Percentiles rank a stretch among this genome's conserved stretches.
Evolutionary conservation across 257 asterid species (phyloP).

Genomic region (Verbascum thapsus): DNA sequence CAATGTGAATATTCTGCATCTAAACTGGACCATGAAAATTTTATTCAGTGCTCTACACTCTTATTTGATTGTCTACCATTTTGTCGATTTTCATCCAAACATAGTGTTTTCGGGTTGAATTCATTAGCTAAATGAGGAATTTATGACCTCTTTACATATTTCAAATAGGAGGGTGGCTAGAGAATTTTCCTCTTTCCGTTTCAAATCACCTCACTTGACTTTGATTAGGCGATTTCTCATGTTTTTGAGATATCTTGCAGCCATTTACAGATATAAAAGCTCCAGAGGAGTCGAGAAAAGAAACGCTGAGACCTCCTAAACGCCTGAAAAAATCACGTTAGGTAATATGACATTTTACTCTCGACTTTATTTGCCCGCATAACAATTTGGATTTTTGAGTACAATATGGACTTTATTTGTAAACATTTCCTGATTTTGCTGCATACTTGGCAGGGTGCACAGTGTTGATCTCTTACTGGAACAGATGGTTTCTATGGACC

Average conservation of each 20-base stretch:
- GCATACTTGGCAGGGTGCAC: slow-evolving; percentile 22
- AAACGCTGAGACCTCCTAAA: slow-evolving; percentile 59
- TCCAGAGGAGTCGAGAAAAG: slow-evolving; percentile 58
- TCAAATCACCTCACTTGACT: no score
- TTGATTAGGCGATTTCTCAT: slow-evolving; percentile 1
- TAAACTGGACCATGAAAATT: background rate
- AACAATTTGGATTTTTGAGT: background rate
- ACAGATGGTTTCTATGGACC: background rate
- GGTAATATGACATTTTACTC: slow-evolving; percentile 21
- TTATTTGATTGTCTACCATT: background rate
- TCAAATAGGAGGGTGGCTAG: no score
- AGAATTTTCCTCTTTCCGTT: no score
- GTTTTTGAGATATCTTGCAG: slow-evolving; percentile 42
- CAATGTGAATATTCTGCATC: background rate
- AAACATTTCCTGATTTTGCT: slow-evolving; percentile 7
- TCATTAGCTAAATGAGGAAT: no score
- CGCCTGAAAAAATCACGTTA: slow-evolving; percentile 64
- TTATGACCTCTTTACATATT: no score
- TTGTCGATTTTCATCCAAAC: background rate
- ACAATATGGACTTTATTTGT: background rate
- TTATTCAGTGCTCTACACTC: background rate
- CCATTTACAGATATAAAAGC: slow-evolving; percentile 52
- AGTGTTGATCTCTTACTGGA: background rate
- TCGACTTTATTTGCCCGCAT: slow-evolving; percentile 1
- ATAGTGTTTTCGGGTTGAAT: background rate